Evolutionary conservation across 208 protist species (phyloP).

Genomic region (Crithidia mellificae): DNA sequence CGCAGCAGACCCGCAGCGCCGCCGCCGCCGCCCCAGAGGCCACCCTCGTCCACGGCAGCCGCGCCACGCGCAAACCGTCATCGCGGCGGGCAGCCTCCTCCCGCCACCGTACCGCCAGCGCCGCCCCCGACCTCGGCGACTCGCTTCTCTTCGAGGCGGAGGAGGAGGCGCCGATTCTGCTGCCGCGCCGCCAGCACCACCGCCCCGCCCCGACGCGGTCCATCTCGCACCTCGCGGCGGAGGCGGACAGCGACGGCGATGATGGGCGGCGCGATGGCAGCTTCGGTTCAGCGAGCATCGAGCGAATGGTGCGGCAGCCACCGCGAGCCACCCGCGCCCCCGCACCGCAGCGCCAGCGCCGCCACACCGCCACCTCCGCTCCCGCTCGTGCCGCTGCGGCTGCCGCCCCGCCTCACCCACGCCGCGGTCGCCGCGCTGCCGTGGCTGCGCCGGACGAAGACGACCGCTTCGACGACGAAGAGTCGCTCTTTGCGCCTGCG

Average conservation of each 20-base stretch:
- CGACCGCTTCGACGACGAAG: neutral
- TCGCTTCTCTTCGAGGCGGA: conserved; percentile 65
- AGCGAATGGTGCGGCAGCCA: conserved; percentile 38
- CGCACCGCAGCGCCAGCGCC: conserved; percentile 14
- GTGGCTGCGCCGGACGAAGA: neutral
- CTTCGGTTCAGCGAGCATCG: conserved; percentile 35
- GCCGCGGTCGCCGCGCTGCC: conserved; percentile 4
- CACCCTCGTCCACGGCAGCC: conserved; percentile 12
- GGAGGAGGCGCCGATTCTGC: conserved; percentile 72
- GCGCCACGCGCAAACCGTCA: conserved; percentile 11
- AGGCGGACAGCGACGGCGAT: conserved; percentile 38
- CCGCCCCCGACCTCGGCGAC: conserved; percentile 50
- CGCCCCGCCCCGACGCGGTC: conserved; percentile 49
- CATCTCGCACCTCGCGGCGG: conserved; percentile 53
- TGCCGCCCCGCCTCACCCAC: too few species aligned
- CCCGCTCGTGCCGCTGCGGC: neutral
- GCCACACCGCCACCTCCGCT: neutral
- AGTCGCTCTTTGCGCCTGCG: neutral
- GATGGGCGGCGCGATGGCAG: conserved; percentile 26
- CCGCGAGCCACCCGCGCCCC: conserved; percentile 37
- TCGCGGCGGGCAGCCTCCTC: conserved; percentile 27
- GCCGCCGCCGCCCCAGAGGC: conserved; percentile 11
- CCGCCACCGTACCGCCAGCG: conserved; percentile 35
- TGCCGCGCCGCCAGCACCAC: conserved; percentile 51
- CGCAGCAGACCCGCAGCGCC: conserved; percentile 34